Conservation (phyloP, 2,329 filamentous ascomycete species). For the Pseudofabraea citricarpa region DNA sequence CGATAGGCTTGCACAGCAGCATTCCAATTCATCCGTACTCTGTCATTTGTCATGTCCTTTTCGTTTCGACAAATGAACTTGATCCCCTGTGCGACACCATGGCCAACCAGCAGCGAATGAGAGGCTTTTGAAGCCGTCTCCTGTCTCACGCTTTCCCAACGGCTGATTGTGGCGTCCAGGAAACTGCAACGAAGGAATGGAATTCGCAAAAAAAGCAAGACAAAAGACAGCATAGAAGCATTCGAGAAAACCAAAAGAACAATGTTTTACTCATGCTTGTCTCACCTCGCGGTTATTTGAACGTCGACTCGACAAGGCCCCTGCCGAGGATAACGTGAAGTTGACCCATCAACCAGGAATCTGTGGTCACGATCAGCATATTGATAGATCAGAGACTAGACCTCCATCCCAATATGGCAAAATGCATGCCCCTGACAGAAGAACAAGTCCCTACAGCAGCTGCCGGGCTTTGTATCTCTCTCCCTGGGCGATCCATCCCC, state of each 20-base stretch:
- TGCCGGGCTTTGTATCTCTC: too few relatives aligned
- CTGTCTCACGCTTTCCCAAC: background rate
- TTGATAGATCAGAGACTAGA: background rate
- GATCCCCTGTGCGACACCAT: background rate
- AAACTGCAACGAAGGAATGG: background rate
- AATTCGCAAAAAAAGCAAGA: background rate
- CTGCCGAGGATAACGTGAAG: background rate
- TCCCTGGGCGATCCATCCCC: too few relatives aligned
- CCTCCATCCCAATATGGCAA: background rate
- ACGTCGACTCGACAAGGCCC: background rate
- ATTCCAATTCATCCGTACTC: background rate
- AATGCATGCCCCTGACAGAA: background rate
- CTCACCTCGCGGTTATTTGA: background rate
- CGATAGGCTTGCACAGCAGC: background rate
- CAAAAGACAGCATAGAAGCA: background rate
- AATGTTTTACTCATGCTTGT: background rate
- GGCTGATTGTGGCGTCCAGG: background rate
- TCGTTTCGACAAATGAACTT: background rate
- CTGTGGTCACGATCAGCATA: background rate
- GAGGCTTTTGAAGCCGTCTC: background rate
- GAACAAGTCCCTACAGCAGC: too few relatives aligned
- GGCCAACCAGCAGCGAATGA: background rate
- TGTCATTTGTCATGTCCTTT: background rate
- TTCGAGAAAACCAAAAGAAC: background rate
- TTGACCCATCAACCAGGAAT: background rate